Evolutionary conservation across 371 early-diverging fungal species (phyloP).

Genomic region (Mortierella sp.): DNA sequence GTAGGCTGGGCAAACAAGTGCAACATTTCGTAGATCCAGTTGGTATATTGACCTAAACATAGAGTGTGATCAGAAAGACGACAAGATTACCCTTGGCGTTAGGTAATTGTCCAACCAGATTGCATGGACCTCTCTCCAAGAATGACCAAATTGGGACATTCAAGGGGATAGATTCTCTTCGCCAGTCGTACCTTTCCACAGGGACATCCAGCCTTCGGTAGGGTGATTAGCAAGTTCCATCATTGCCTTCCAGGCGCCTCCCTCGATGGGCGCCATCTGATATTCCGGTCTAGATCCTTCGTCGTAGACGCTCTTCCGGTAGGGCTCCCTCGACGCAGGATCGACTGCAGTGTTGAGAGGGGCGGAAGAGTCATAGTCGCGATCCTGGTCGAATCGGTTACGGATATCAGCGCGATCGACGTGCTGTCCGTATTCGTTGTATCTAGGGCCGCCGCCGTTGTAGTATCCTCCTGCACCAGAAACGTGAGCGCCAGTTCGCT

Average conservation of each 20-base stretch:
- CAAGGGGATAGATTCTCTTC: not conserved
- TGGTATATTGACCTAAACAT: conserved; percentile 75
- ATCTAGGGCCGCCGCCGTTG: not conserved
- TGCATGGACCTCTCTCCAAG: not conserved
- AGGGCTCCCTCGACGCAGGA: conserved; percentile 62
- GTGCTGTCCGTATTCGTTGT: conserved; percentile 12
- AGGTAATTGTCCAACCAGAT: not conserved
- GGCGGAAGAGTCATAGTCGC: conserved; percentile 6
- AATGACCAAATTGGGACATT: conserved; percentile 3
- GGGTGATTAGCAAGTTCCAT: conserved; percentile 69
- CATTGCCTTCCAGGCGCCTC: conserved; percentile 74
- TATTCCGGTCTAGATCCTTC: conserved; percentile 69
- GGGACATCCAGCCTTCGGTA: conserved; percentile 76
- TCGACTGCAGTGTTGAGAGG: not conserved
- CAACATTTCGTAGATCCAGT: conserved; percentile 84
- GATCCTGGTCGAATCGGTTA: conserved; percentile 21
- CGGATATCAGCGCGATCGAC: conserved; percentile 6
- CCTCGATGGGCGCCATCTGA: conserved; percentile 74
- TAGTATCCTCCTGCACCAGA: conserved; percentile 29
- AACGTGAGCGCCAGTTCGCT: conserved; percentile 21
- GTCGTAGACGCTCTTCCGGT: conserved; percentile 71
- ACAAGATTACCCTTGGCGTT: not conserved
- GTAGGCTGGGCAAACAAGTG: conserved; percentile 82
- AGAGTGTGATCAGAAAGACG: not conserved
- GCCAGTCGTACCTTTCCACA: conserved; percentile 72